Percentiles rank a stretch among this genome's conserved stretches.
Evolutionary conservation across 305 asterid genomes (phyloP).

Genomic region (Solanum aculeatissimum): DNA sequence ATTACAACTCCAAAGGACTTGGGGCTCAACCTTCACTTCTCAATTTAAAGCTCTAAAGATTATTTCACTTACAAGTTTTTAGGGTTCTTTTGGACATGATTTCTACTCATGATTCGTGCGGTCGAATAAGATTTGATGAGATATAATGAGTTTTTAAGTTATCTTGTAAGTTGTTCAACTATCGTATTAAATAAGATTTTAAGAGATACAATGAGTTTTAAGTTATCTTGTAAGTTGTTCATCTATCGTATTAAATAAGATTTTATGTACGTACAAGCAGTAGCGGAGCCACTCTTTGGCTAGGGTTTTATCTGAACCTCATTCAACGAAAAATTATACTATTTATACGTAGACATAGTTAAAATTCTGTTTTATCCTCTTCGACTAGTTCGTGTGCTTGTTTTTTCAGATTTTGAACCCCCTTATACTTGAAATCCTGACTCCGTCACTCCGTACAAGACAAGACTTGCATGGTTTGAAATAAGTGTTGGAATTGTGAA

Average conservation of each 20-base stretch:
- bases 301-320: too few species aligned
- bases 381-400: too few species aligned
- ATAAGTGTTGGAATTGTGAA: neutral
- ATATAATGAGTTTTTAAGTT: neutral
- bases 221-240: neutral
- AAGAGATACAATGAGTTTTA: neutral
- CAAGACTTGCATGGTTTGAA: neutral
- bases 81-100: neutral
- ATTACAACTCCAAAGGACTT: conserved; percentile 5
- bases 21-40: neutral
- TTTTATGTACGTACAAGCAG: neutral
- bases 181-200: neutral
- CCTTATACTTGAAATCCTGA: too few species aligned
- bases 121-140: neutral
- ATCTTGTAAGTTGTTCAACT: neutral
- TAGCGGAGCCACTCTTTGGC: too few species aligned
- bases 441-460: too few species aligned
- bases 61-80: neutral
- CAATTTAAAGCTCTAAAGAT: neutral
- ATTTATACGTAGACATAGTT: too few species aligned
- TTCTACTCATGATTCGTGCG: neutral
- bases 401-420: too few species aligned
- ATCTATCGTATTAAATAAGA: neutral
- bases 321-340: too few species aligned
- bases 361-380: too few species aligned